Evolutionary conservation across 768 basidiomycete genomes (phyloP), one percentile per base, ranked within the genome.

Genomic region (Termitomyces sp.): DNA sequence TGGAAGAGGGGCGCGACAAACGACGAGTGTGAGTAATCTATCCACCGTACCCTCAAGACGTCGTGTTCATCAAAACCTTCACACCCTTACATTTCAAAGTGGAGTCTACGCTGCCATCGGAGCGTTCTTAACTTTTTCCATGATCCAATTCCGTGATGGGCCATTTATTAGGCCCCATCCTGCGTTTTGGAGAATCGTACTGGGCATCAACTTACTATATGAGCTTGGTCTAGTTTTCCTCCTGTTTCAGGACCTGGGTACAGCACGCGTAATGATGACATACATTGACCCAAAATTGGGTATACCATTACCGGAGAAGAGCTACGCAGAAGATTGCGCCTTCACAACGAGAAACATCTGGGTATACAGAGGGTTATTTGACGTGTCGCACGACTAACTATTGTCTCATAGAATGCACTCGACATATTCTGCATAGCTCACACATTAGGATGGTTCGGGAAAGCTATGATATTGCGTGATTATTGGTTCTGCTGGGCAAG

Each of bases 401-500:
- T 51, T 44, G 52, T 43, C 2, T 36, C 52, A 14, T 36, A 92
- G 88, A 81, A 87, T 65, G 88, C 92, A 4, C 69, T 94, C 32
- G 92, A 94, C 67, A 86, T 93, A 55, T 94, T 94, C 68, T 93
- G 91, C 65, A 63, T 94, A 18, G 92, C 92, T 30, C 92, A 94
- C 69, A 74, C 90, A 40, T 68, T 94, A 49, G 92, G 92, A 6
- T 94, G 92, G 92, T 94, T 92, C 68, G 91, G 92, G 44, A 94
- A 94, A 70, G 92, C 92, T 4, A 81, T 94, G 79, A 87, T 94
- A 63, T 71, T 94, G 66, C 83, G 92, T 24, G 92, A 94, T 66
- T 94, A 94, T 66, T 94, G 92, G 92, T 94, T 93, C 67, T 94
- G 92, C 66, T 94, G 92, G 91, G 91, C 92, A 65, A 58, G 76